Conservation (phyloP, 2,329 filamentous ascomycete genomes). For the Spiromastix sp. region DNA sequence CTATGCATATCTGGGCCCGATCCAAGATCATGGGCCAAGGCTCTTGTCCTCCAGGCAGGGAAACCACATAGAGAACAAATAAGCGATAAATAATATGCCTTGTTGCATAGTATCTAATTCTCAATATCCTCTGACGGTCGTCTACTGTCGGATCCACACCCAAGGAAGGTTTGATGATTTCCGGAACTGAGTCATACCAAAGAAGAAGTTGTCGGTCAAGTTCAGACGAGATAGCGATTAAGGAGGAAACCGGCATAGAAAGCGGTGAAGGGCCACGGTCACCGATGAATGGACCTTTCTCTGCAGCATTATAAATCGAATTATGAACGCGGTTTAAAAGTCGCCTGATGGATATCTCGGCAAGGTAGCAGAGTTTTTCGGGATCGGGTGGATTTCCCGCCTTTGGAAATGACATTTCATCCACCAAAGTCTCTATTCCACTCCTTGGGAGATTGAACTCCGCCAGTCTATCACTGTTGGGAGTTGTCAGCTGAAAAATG, state of each 20-base stretch:
- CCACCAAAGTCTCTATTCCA: constrained; percentile 21
- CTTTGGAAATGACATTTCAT: constrained; percentile 21
- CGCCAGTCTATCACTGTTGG: constrained; percentile 18
- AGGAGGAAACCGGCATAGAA: constrained; percentile 14
- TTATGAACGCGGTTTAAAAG: constrained; percentile 26
- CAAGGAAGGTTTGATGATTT: constrained; percentile 18
- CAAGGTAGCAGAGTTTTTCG: constrained; percentile 19
- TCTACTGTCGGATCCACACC: constrained; percentile 13
- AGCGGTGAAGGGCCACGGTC: constrained; percentile 12
- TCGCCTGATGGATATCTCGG: constrained; percentile 23
- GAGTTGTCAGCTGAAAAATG: not conserved
- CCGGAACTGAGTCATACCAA: constrained; percentile 25
- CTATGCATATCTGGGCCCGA: constrained; percentile 21
- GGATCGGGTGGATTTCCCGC: constrained; percentile 15
- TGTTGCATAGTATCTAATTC: constrained; percentile 25
- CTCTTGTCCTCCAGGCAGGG: constrained; percentile 10
- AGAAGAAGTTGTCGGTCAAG: constrained; percentile 21
- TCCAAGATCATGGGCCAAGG: constrained; percentile 17
- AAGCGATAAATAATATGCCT: constrained; percentile 25
- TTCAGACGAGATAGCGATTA: constrained; percentile 11
- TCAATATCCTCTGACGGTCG: constrained; percentile 17
- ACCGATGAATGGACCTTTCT: constrained; percentile 14
- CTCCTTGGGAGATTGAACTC: constrained; percentile 25
- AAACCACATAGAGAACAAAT: constrained; percentile 21
- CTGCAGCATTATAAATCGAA: constrained; percentile 19